Conservation (phyloP, 1,139 yeast species). For the Yamadazyma trypodendri region DNA sequence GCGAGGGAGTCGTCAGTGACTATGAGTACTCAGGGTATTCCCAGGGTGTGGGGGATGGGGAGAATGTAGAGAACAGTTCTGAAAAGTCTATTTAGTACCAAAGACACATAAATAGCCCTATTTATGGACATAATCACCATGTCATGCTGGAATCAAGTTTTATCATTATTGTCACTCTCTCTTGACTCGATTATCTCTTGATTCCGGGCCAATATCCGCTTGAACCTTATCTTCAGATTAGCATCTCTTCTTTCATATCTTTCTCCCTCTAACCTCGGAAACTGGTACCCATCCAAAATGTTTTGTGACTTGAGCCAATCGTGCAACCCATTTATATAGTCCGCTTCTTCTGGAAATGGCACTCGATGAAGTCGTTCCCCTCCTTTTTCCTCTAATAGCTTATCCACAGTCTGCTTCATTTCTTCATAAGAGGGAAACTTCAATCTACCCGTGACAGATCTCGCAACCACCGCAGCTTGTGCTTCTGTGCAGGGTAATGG, state of each 20-base stretch:
- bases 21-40: not conserved
- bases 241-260: conserved; percentile 6
- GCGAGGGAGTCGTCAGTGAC: not conserved
- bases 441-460: conserved; percentile 40
- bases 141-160: no score
- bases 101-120: no score
- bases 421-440: conserved; percentile 30
- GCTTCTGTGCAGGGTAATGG: conserved; percentile 50
- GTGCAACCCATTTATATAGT: conserved; percentile 16
- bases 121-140: no score
- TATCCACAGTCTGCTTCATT: conserved; percentile 24
- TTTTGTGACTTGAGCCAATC: conserved; percentile 2
- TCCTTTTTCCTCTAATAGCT: conserved; percentile 22
- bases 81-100: no score
- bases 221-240: conserved; percentile 6
- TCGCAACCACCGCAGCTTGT: conserved; percentile 44
- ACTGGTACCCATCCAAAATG: conserved; percentile 5
- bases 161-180: no score
- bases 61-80: not conserved
- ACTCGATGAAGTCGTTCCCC: conserved; percentile 29
- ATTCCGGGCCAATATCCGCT: conserved; percentile 6
- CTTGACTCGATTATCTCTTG: not conserved
- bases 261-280: conserved; percentile 10
- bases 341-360: conserved; percentile 27
- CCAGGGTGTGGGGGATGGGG: not conserved